These are phyloP conservation scores for Cutaneotrichosporon dermatis DNA, from an alignment of 1,284 basidiomycete species.

Conservation along the genomic window DNA sequence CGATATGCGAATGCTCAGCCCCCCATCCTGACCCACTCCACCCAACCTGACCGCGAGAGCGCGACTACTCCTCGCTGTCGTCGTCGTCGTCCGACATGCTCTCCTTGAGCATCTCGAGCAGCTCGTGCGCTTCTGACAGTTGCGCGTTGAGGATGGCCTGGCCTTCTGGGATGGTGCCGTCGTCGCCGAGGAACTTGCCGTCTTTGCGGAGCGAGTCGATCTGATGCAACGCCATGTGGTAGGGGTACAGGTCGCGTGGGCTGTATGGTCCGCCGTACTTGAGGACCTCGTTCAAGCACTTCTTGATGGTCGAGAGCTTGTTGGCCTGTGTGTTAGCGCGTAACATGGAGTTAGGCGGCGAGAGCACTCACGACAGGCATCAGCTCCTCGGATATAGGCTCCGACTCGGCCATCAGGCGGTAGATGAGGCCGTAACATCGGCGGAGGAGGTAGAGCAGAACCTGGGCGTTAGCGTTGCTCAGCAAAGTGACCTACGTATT, in stretches of 20 bases:
- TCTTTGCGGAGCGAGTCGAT: slow-evolving; percentile 90
- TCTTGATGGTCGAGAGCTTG: slow-evolving; percentile 88
- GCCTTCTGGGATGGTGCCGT: slow-evolving; percentile 76
- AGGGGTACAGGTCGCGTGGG: slow-evolving; percentile 94
- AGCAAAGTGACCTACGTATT: slow-evolving; percentile 29
- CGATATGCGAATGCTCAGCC: neutral
- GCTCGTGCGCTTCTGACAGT: slow-evolving; percentile 91
- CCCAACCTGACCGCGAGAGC: too few species aligned
- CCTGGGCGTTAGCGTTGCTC: slow-evolving; percentile 53
- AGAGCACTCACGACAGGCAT: slow-evolving; percentile 77
- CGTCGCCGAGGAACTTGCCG: slow-evolving; percentile 78
- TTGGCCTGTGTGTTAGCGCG: slow-evolving; percentile 61
- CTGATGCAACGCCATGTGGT: slow-evolving; percentile 91
- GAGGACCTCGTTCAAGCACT: slow-evolving; percentile 92
- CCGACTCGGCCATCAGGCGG: slow-evolving; percentile 88
- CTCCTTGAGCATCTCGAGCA: slow-evolving; percentile 70
- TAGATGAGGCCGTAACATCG: slow-evolving; percentile 97
- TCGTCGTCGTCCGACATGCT: slow-evolving; percentile 46
- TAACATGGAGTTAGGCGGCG: neutral
- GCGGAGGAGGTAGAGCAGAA: slow-evolving; percentile 83
- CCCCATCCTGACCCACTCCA: neutral
- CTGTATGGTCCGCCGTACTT: slow-evolving; percentile 96
- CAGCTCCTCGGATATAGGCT: slow-evolving; percentile 96
- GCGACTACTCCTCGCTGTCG: slow-evolving; percentile 17
- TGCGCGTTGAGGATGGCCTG: slow-evolving; percentile 96